Evolutionary conservation across 345 rosid species (phyloP), one percentile per base, ranked within the genome.

Genomic region (Ailanthus altissimus): DNA sequence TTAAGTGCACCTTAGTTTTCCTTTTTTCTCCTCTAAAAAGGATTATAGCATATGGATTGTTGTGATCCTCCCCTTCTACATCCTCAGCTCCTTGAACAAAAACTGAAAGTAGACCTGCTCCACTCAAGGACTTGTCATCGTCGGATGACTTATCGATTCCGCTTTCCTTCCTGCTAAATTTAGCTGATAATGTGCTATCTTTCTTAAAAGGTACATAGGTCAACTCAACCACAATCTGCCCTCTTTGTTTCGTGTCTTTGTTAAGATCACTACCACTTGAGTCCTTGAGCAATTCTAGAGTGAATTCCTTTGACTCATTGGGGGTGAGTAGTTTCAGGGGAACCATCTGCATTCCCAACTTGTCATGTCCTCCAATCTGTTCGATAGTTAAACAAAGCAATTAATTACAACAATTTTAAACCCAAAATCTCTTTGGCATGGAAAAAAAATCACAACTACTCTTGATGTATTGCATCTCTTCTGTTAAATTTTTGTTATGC

Each of bases 341-440:
- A 50, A 92, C 77, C 58, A 87, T 63, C 75, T 90, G 97, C 91
- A 86, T 92, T 81, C 97, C 97, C 73, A 92, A 79, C 64, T 84
- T 81, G 81, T 92, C 97, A 43, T 92, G 92, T 32, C 82, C 84
- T 23, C 97, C 94, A 0, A 92, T 93, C 97, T 92, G 77, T 26
- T 32, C 28, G 60, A 78, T 16, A 40, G 47, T 38, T 32, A 81
- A 73, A 32, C 70, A 36, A 56, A n/a, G n/a, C n/a, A n/a, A 45
- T 59, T 50, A 83, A 5, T 42, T 50, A 49, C 2, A 59, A 65
- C 58, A 61, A 75, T 40, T 67, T 32, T 32, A 57, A 40, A 49
- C 64, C n/a, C 3, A 1, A 32, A 3, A 32, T 32, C 3, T 32
- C 1, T 32, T 32, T 32, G 38, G 38, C 38, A 32, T 32, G 38